phyloP scores from a whole-genome alignment of 192 early-diverging fungal genomes.

The Phycomyces blakesleeanus region DNA sequence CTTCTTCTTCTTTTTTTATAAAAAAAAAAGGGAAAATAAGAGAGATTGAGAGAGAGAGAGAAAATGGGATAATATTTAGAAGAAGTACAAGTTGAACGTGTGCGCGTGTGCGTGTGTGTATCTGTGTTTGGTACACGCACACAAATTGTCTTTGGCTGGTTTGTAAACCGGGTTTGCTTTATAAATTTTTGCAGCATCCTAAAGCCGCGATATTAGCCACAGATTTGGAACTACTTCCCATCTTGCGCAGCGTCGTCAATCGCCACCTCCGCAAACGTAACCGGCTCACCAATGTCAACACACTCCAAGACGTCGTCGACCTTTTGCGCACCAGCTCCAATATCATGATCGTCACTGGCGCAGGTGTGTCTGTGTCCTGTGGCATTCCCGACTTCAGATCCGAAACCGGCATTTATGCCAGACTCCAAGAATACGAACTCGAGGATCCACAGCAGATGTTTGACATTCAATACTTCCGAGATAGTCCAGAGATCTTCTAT shows the following conservation, averaged over 20 bases:
- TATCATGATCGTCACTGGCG: constrained; percentile 91
- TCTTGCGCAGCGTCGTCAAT: constrained; percentile 52
- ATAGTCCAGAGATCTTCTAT: constrained; percentile 88
- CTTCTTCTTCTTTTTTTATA: too few relatives aligned
- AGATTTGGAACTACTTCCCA: constrained; percentile 56
- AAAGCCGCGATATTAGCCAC: constrained; percentile 41
- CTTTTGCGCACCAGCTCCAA: constrained; percentile 56
- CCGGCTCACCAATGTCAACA: constrained; percentile 51
- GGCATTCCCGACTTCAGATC: constrained; percentile 98
- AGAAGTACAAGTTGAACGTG: too few relatives aligned
- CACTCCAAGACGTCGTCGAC: constrained; percentile 59
- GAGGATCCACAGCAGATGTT: constrained; percentile 96
- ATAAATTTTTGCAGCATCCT: constrained; percentile 21
- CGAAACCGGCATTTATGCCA: constrained; percentile 85
- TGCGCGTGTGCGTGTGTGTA: constrained; percentile 6
- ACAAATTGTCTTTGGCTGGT: background rate
- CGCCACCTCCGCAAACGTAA: constrained; percentile 54
- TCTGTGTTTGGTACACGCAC: background rate
- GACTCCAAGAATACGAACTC: constrained; percentile 84
- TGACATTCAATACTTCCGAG: constrained; percentile 87
- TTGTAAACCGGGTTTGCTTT: background rate
- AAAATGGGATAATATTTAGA: background rate
- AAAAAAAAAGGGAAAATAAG: too few relatives aligned
- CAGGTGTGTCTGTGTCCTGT: constrained; percentile 88
- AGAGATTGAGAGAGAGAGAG: too few relatives aligned